Evolutionary conservation across 768 basidiomycete genomes (phyloP).

Genomic region (Psilocybe subaeruginosa): DNA sequence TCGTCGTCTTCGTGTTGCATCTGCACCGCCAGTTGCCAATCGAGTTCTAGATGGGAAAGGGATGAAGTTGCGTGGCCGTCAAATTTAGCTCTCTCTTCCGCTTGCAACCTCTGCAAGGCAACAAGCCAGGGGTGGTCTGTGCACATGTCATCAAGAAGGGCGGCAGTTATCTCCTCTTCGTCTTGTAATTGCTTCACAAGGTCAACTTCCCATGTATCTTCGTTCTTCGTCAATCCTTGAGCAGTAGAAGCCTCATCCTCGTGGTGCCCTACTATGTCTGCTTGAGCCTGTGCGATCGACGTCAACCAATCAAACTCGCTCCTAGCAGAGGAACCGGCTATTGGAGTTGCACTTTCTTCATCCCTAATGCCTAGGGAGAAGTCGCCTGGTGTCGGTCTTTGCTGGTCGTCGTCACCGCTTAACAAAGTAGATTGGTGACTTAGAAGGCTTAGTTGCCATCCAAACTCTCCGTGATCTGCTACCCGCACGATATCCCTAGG

Average conservation of each 20-base stretch:
- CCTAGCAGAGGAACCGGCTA: neutral
- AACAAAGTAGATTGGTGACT: neutral
- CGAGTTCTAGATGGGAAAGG: conserved; percentile 11
- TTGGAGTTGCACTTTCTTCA: neutral
- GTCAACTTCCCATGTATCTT: conserved; percentile 17
- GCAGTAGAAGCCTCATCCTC: neutral
- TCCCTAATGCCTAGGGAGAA: neutral
- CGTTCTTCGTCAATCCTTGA: neutral
- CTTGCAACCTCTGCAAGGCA: conserved; percentile 16
- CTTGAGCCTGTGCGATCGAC: neutral
- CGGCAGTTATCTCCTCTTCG: conserved; percentile 24
- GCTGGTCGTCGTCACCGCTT: neutral
- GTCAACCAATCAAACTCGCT: conserved; percentile 6
- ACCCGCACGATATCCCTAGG: neutral
- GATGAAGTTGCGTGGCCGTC: conserved; percentile 4
- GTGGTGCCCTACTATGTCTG: neutral
- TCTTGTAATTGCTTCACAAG: conserved; percentile 23
- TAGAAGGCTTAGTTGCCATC: conserved; percentile 11
- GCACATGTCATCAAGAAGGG: conserved; percentile 10
- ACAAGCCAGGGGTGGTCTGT: conserved; percentile 20
- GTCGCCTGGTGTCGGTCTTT: neutral
- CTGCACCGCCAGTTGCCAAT: conserved; percentile 30
- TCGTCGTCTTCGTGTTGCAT: conserved; percentile 36
- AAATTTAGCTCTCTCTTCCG: conserved; percentile 5
- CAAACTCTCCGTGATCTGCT: conserved; percentile 3